A percentile compares a stretch with the other conserved stretches of the same genome.
Conservation (phyloP, 2,329 filamentous ascomycete genomes). For the Chalaropsis thielavioides region DNA sequence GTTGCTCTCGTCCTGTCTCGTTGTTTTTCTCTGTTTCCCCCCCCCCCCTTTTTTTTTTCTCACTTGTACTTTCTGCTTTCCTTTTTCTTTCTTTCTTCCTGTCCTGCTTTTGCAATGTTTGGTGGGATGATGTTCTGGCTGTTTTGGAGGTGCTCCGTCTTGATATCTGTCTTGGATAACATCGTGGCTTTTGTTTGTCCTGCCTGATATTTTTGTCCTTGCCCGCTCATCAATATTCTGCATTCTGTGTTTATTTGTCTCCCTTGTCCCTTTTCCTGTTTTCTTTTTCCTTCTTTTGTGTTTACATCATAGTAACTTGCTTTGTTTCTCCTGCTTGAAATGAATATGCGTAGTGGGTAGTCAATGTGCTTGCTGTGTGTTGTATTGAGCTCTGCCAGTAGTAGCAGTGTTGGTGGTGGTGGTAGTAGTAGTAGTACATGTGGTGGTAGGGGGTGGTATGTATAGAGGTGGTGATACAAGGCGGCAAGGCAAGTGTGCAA, state of each 20-base stretch:
- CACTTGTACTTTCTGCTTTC: background rate
- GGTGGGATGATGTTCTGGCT: background rate
- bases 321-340: background rate
- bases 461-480: background rate
- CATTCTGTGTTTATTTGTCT: background rate
- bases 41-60: background rate
- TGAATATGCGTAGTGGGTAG: background rate
- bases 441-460: background rate
- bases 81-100: background rate
- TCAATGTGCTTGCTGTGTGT: background rate
- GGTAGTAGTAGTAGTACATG: background rate
- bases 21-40: background rate
- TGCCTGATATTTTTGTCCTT: background rate
- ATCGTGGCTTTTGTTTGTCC: slow-evolving; percentile 1
- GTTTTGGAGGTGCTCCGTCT: slow-evolving; percentile 5
- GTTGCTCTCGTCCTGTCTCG: background rate
- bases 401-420: background rate
- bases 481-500: background rate
- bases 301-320: background rate
- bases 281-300: background rate
- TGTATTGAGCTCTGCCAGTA: background rate
- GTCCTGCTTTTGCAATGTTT: background rate
- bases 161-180: slow-evolving; percentile 6
- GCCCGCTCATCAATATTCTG: background rate
- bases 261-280: background rate